Evolutionary conservation across 371 early-diverging fungal genomes (phyloP).

Genomic region (Mucor racemosus): DNA sequence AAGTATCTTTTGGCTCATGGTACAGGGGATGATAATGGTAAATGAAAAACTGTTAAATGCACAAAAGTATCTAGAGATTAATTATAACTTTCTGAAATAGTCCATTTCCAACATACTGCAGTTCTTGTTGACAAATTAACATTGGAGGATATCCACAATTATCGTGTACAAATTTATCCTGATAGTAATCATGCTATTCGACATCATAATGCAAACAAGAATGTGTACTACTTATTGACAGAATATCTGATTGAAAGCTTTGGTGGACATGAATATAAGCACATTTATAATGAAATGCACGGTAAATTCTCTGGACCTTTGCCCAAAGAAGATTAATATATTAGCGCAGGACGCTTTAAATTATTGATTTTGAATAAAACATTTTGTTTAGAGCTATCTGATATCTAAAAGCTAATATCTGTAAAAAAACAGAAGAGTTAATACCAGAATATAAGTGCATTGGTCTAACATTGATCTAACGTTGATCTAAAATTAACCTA

Average conservation of each 20-base stretch:
- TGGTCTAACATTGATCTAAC: no score
- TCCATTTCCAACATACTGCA: slow-evolving; percentile 91
- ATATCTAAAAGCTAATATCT: no score
- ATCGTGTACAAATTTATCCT: slow-evolving; percentile 81
- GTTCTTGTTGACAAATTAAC: slow-evolving; percentile 80
- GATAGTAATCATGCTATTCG: slow-evolving; percentile 90
- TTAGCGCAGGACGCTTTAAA: slow-evolving; percentile 11
- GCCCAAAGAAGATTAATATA: slow-evolving; percentile 22
- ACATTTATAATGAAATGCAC: slow-evolving; percentile 37
- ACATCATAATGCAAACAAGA: slow-evolving; percentile 67
- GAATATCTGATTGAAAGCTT: slow-evolving; percentile 41
- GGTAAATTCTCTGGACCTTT: slow-evolving; percentile 38
- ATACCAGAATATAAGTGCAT: no score
- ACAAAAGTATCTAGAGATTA: no score
- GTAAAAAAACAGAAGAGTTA: no score
- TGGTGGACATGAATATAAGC: slow-evolving; percentile 47
- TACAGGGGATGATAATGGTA: slow-evolving; percentile 86
- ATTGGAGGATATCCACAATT: slow-evolving; percentile 70
- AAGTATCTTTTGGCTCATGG: slow-evolving; percentile 91
- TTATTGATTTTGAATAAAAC: background rate
- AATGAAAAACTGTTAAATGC: background rate
- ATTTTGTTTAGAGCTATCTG: background rate
- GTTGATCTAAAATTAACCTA: no score
- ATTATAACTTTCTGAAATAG: slow-evolving; percentile 29
- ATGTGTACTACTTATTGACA: slow-evolving; percentile 56